Evolutionary conservation across 192 early-diverging fungal species (phyloP).

Genomic region (Paraglomus occultum): DNA sequence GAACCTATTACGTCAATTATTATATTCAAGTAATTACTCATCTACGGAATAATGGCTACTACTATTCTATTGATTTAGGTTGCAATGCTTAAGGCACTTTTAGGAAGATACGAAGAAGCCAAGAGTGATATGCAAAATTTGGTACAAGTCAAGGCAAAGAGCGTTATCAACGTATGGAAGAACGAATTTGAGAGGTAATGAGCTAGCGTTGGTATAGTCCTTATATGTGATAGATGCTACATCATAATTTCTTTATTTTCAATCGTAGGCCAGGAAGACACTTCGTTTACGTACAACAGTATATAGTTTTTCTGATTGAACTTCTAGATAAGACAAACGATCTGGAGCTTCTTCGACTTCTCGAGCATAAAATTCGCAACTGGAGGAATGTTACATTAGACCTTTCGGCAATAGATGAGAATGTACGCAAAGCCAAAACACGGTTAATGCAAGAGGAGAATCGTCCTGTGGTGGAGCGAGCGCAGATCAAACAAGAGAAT

Average conservation of each 20-base stretch:
- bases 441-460: too few species aligned
- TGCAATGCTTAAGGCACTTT: too few species aligned
- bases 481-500: too few species aligned
- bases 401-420: slow-evolving; percentile 17
- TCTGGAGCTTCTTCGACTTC: slow-evolving; percentile 50
- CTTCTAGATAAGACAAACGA: slow-evolving; percentile 58
- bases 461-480: too few species aligned
- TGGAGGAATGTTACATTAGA: slow-evolving; percentile 50
- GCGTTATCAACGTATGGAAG: slow-evolving; percentile 70
- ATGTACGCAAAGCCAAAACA: too few species aligned
- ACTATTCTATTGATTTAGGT: too few species aligned
- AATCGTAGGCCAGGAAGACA: slow-evolving; percentile 64
- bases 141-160: slow-evolving; percentile 59
- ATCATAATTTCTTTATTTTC: slow-evolving; percentile 3
- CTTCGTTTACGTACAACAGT: slow-evolving; percentile 71
- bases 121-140: slow-evolving; percentile 57
- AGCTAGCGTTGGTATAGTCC: not conserved
- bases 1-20: too few species aligned
- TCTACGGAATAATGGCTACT: too few species aligned
- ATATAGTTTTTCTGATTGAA: slow-evolving; percentile 59
- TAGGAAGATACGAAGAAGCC: slow-evolving; percentile 40
- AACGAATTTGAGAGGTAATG: slow-evolving; percentile 71
- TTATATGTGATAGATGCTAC: not conserved
- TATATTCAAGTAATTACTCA: too few species aligned
- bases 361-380: slow-evolving; percentile 57